Base-by-base conservation (phyloP, 2,329 filamentous ascomycete genomes). In the Stromatinia cepivora region DNA sequence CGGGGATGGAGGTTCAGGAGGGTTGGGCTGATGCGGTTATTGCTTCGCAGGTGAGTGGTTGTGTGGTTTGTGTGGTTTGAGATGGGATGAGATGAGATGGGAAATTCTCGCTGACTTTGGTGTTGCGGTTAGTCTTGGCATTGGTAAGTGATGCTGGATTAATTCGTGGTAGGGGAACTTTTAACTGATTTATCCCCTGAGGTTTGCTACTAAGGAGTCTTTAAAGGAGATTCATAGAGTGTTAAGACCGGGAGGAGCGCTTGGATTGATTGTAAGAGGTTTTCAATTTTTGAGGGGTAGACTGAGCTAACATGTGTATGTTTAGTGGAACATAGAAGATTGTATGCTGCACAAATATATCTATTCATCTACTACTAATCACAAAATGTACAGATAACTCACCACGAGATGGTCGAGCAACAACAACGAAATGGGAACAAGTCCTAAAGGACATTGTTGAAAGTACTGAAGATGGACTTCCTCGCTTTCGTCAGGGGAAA, bases 281-380 rank as follows among this genome's bases (percentile, higher is more conserved):
- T 20, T 34, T 63, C 25, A 50, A 22, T 28, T 25, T 25, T 48
- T 25, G n/a, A 25, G 28, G 34, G 1, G 20, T 5, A 57, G 15
- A 36, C 5, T 39, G 9, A 52, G 61, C 66, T 69, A 54, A 69
- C 28, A 63, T 45, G 46, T 54, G 17, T 8, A 54, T 22, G 22
- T 53, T 48, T 56, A 69, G 66, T 93, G 91, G 90, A 92, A 92
- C 74, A 82, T 89, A 70, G 90, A 92, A 77, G 88, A 91, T 72
- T 92, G 89, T 89, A 79, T 75, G 84, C 80, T 15, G 13, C 15
- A 39, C 28, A 25, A 57, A 34, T 34, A 15, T 66, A 17, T 71
- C 71, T 72, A 39, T 42, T n/a, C 13, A 13, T 20, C n/a, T 17
- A 39, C 22, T 54, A 61, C 68, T 70, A 45, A 72, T 71, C 71